Conservation (phyloP, 768 basidiomycete species). For the Paxillus rubicundulus region DNA sequence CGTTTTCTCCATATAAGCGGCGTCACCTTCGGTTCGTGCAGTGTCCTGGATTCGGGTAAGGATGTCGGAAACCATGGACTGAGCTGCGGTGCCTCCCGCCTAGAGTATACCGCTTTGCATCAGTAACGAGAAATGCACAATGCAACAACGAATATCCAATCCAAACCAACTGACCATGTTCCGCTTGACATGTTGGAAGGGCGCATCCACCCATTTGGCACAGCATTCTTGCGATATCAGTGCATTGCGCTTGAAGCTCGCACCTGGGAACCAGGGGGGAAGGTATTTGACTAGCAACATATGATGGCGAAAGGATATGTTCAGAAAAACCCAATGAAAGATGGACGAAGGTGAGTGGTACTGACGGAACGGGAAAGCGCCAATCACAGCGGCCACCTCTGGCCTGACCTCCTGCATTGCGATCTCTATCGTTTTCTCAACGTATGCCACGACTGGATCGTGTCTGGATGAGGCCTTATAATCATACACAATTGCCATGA, state of each 20-base stretch:
- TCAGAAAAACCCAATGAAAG: neutral
- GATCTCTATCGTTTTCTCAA: constrained; percentile 12
- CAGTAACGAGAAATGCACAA: neutral
- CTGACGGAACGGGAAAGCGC: constrained; percentile 10
- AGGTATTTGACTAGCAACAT: constrained; percentile 4
- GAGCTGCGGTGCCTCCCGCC: constrained; percentile 10
- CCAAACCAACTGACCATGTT: constrained; percentile 6
- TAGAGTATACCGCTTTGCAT: neutral
- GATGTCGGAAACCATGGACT: constrained; percentile 12
- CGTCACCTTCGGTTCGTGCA: neutral
- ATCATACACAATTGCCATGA: constrained; percentile 13
- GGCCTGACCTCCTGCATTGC: constrained; percentile 7
- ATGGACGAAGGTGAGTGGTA: neutral
- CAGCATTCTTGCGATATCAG: neutral
- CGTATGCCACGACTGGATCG: constrained; percentile 8
- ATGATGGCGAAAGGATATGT: neutral
- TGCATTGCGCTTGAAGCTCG: constrained; percentile 5
- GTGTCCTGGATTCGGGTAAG: constrained; percentile 1
- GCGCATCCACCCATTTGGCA: constrained; percentile 3
- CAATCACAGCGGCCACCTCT: constrained; percentile 6
- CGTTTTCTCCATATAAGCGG: neutral
- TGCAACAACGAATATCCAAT: neutral
- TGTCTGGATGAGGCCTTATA: constrained; percentile 2
- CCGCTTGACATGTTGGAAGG: constrained; percentile 10
- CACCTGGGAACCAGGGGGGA: constrained; percentile 12